Evolutionary conservation across 371 early-diverging fungal genomes (phyloP).

Genomic region (Chytridium lagenaria): DNA sequence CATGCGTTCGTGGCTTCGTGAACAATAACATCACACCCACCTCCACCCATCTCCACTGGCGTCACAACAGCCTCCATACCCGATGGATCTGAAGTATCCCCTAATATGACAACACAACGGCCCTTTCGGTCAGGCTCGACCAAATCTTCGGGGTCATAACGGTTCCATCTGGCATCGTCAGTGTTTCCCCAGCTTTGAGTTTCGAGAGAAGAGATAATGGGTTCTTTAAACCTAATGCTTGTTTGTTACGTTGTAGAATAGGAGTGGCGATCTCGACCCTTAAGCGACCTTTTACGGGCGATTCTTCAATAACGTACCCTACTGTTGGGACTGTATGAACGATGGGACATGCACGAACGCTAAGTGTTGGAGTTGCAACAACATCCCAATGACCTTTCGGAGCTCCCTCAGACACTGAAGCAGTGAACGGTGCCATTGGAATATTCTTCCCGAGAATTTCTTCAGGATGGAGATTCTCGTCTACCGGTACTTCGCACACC

Average conservation of each 20-base stretch:
- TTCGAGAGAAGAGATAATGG: slow-evolving; percentile 57
- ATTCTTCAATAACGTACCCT: slow-evolving; percentile 61
- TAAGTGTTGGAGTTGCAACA: slow-evolving; percentile 24
- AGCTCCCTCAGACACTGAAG: neutral
- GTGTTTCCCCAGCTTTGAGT: slow-evolving; percentile 51
- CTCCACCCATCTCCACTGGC: slow-evolving; percentile 20
- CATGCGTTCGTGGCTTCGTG: slow-evolving; percentile 71
- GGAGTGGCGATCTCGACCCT: slow-evolving; percentile 51
- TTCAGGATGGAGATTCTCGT: slow-evolving; percentile 43
- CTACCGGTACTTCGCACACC: slow-evolving; percentile 32
- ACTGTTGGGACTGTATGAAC: slow-evolving; percentile 62
- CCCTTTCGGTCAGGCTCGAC: slow-evolving; percentile 49
- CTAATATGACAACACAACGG: slow-evolving; percentile 60
- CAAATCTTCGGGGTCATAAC: slow-evolving; percentile 47
- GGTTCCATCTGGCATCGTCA: slow-evolving; percentile 59
- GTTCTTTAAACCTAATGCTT: slow-evolving; percentile 53
- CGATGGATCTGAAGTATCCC: slow-evolving; percentile 61
- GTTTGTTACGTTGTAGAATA: slow-evolving; percentile 48
- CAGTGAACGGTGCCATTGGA: slow-evolving; percentile 16
- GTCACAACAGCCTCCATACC: slow-evolving; percentile 22
- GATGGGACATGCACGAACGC: slow-evolving; percentile 55
- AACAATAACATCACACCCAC: slow-evolving; percentile 49
- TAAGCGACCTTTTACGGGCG: slow-evolving; percentile 52
- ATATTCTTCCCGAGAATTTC: slow-evolving; percentile 52
- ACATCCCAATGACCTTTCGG: neutral